phyloP scores from a whole-genome alignment of 2,329 filamentous ascomycete species.

The Ceratocystis smalleyi region DNA sequence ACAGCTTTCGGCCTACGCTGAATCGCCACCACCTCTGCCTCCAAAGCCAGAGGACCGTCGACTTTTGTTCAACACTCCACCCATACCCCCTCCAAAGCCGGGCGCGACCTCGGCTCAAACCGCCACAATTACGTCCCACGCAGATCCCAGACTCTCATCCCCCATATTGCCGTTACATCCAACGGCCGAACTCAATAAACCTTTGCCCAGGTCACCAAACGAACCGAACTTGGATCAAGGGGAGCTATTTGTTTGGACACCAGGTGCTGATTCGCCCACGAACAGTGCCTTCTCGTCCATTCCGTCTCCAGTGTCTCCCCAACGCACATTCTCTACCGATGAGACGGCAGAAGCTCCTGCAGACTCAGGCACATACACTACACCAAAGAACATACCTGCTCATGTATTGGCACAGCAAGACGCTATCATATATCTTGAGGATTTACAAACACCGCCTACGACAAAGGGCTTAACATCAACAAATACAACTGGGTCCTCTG shows the following conservation, averaged over 20 bases:
- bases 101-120: conserved; percentile 8
- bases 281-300: conserved; percentile 38
- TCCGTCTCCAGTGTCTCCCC: conserved; percentile 36
- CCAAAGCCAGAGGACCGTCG: conserved; percentile 18
- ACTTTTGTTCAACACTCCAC: conserved; percentile 17
- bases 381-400: conserved; percentile 26
- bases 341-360: conserved; percentile 22
- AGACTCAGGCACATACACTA: conserved; percentile 20
- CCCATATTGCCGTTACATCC: conserved; percentile 21
- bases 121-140: conserved; percentile 18
- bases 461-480: background rate
- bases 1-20: conserved; percentile 13
- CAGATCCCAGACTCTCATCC: conserved; percentile 20
- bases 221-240: conserved; percentile 31
- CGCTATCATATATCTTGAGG: conserved; percentile 36
- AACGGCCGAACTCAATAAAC: conserved; percentile 35
- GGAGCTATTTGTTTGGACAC: conserved; percentile 37
- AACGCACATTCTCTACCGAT: conserved; percentile 26
- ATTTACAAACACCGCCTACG: conserved; percentile 35
- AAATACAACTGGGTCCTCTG: conserved; percentile 26
- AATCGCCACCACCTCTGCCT: conserved; percentile 24
- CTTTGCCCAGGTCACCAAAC: conserved; percentile 38
- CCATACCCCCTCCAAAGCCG: conserved; percentile 3
- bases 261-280: conserved; percentile 29
- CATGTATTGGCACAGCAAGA: conserved; percentile 26